Evolutionary conservation across 176 grass and related monocot species (phyloP).

Genomic region (Pontederia paniculata): DNA sequence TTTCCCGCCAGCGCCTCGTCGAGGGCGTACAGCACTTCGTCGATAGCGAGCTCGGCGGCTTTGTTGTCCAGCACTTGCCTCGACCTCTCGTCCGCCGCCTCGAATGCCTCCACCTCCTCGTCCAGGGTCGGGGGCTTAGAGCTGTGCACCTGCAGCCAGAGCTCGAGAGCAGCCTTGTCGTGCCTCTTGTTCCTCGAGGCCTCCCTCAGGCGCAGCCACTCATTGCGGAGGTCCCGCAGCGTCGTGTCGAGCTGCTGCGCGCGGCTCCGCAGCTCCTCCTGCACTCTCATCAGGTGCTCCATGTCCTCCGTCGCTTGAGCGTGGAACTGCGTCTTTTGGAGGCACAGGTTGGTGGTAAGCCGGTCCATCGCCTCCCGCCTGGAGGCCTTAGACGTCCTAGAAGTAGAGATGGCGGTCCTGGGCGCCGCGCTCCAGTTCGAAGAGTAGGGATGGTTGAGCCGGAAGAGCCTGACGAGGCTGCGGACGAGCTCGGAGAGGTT

Average conservation of each 20-base stretch:
- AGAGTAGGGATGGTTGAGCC: neutral
- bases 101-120: neutral
- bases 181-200: slow-evolving; percentile 8
- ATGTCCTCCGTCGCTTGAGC: neutral
- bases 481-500: slow-evolving; percentile 10
- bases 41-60: slow-evolving; percentile 21
- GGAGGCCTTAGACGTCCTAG: neutral
- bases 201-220: slow-evolving; percentile 15
- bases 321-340: neutral
- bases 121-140: neutral
- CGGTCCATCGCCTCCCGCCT: slow-evolving; percentile 1
- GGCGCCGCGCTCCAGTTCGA: neutral
- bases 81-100: neutral
- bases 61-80: slow-evolving; percentile 11
- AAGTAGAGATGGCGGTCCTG: neutral
- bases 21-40: slow-evolving; percentile 7
- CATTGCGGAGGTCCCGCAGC: slow-evolving; percentile 14
- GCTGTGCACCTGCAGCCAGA: slow-evolving; percentile 6
- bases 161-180: slow-evolving; percentile 3
- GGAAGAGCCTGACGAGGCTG: neutral
- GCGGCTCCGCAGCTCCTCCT: slow-evolving; percentile 5
- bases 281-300: neutral
- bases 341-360: neutral
- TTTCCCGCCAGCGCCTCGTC: neutral
- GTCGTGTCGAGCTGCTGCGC: neutral